Evolutionary conservation across 2,329 filamentous ascomycete genomes (phyloP).

Genomic region (Cercospora sojina): DNA sequence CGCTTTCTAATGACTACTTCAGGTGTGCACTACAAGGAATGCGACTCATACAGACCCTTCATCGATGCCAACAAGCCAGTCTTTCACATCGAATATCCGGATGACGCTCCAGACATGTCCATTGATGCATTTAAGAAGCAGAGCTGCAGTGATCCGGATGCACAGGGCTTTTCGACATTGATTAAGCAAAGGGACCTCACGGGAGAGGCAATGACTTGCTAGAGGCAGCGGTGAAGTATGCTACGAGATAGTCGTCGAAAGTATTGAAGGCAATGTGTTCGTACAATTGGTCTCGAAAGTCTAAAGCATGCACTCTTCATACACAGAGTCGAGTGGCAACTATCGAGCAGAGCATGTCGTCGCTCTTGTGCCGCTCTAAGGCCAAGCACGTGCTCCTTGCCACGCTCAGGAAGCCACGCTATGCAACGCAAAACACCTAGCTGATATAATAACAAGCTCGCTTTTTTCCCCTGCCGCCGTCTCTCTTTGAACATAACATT

Average conservation of each 20-base stretch:
- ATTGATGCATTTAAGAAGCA: slow-evolving; percentile 29
- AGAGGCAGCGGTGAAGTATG: not conserved
- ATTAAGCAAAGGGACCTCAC: slow-evolving; percentile 65
- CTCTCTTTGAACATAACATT: not conserved
- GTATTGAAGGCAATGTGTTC: not conserved
- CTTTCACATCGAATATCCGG: slow-evolving; percentile 71
- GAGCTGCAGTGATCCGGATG: slow-evolving; percentile 41
- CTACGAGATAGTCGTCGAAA: not conserved
- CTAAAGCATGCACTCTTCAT: not conserved
- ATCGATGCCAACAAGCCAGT: slow-evolving; percentile 63
- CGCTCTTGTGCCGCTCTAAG: not conserved
- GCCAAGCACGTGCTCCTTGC: not conserved
- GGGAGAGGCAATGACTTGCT: slow-evolving; percentile 47
- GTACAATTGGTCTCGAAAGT: not conserved
- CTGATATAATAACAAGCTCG: slow-evolving; percentile 12
- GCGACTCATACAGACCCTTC: slow-evolving; percentile 58
- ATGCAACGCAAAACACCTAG: slow-evolving; percentile 16
- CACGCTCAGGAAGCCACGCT: slow-evolving; percentile 18
- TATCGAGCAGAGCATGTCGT: not conserved
- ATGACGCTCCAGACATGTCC: slow-evolving; percentile 26
- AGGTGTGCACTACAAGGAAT: slow-evolving; percentile 52
- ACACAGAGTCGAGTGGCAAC: not conserved
- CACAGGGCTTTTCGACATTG: slow-evolving; percentile 60
- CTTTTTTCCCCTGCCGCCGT: slow-evolving; percentile 9
- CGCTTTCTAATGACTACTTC: not conserved